Base-by-base conservation (phyloP, 106 monocot genomes). In the Platanthera zijinensis region DNA sequence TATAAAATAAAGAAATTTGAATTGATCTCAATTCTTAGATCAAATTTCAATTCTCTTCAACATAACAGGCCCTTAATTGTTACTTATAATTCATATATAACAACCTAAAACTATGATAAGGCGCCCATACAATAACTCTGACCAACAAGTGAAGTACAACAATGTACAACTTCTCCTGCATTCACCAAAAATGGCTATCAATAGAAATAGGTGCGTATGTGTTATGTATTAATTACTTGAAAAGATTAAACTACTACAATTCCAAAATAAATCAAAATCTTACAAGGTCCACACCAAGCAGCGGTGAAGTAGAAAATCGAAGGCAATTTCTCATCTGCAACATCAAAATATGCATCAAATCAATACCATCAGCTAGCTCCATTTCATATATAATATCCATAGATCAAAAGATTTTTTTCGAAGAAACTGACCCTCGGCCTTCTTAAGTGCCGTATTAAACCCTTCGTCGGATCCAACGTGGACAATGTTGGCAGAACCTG, bases 301-400 rank as follows among this genome's bases (percentile, higher is more conserved):
- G 80, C 80, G 0, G 75, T 80, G 54, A 75, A 80, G 75, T 80
- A 80, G 80, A 80, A 80, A 69, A 80, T 75, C 5, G 75, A 62
- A 6, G 80, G 75, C 69, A 57, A 13, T 69, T 80, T 75, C 56
- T 75, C 75, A 69, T 80, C 80, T 80, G 80, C 80, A 56, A 75
- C 49, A 72, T 51, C 51, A 72, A 51, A 72, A 72, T 21, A 50
- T 12, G 10, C 7, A 51, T 51, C 13, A 72, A 72, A 51, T 11
- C 18, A 14, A 50, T 72, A 4, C 50, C 30, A 71, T 48, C 68
- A 47, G 18, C 1, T 18, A 47, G 18, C 1, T 18, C 71, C 18
- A 48, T 21, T 18, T 17, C 7, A 53, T 56, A 71, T 11, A 71
- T 51, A 78, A 69, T 53, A 70, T 11, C 71, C 18, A 54, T 10